Evolutionary conservation across 148 eudicot genomes (phyloP).

Genomic region (Persicaria maculosa): DNA sequence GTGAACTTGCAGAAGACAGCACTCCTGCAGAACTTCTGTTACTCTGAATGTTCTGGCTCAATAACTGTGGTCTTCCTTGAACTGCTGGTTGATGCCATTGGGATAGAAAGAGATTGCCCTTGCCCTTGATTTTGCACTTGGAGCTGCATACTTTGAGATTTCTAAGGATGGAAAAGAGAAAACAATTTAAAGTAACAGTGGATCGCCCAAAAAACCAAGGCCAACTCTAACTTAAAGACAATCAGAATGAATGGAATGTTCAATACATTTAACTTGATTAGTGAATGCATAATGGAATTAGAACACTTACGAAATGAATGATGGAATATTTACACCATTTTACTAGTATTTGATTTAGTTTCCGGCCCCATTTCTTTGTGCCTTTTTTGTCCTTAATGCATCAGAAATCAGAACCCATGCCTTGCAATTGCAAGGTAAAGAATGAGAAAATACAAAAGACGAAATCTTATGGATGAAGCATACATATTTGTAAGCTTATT

Average conservation of each 20-base stretch:
- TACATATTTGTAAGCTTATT: no score
- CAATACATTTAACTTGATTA: neutral
- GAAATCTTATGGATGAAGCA: no score
- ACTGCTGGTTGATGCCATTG: neutral
- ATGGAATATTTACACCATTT: neutral
- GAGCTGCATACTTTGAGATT: conserved; percentile 56
- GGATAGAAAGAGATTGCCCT: conserved; percentile 53
- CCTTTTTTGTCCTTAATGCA: neutral
- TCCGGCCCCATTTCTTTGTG: neutral
- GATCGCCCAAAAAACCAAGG: neutral
- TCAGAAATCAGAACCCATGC: neutral
- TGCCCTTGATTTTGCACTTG: conserved; percentile 66
- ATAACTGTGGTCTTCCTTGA: conserved; percentile 57
- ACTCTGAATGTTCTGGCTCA: conserved; percentile 57
- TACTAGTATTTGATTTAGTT: neutral
- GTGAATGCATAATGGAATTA: neutral
- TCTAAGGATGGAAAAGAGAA: conserved; percentile 6
- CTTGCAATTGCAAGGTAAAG: neutral
- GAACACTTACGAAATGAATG: neutral
- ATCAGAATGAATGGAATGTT: neutral
- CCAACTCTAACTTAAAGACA: neutral
- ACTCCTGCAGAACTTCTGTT: conserved; percentile 9
- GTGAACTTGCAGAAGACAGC: neutral
- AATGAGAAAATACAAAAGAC: no score
- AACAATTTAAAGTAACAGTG: neutral